Evolutionary conservation across 1,284 basidiomycete genomes (phyloP).

Genomic region (Marasmius oreades): DNA sequence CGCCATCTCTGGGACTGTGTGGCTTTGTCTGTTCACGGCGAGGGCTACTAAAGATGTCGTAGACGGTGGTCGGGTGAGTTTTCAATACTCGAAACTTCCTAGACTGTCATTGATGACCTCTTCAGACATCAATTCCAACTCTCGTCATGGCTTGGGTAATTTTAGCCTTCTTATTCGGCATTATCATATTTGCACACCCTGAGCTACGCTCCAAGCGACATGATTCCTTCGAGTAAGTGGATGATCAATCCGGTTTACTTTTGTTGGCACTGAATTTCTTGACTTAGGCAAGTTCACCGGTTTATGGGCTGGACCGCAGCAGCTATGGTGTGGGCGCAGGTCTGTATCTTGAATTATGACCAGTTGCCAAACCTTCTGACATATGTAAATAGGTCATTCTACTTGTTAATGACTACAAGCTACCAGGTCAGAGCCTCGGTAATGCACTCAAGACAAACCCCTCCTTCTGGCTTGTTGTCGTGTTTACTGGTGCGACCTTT

Average conservation of each 20-base stretch:
- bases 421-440: constrained; percentile 33
- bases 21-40: constrained; percentile 49
- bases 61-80: constrained; percentile 11
- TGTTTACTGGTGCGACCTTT: constrained; percentile 37
- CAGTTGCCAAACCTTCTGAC: neutral
- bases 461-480: constrained; percentile 52
- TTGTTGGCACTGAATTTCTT: neutral
- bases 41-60: constrained; percentile 50
- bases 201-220: constrained; percentile 44
- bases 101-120: neutral
- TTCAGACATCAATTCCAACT: constrained; percentile 6
- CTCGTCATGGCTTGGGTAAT: constrained; percentile 42
- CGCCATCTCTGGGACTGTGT: constrained; percentile 49
- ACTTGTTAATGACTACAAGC: constrained; percentile 51
- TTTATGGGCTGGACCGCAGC: constrained; percentile 55
- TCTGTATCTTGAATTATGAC: constrained; percentile 18
- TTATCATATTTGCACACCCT: constrained; percentile 49
- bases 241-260: neutral
- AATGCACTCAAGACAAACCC: constrained; percentile 41
- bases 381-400: constrained; percentile 36
- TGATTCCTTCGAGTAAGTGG: constrained; percentile 43
- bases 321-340: constrained; percentile 53
- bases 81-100: constrained; percentile 1
- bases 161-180: constrained; percentile 43
- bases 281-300: constrained; percentile 37